A percentile compares a stretch with the other conserved stretches of the same genome.
These are phyloP conservation scores for Scheffersomyces segobiensis DNA, from an alignment of 1,139 yeast genomes.

Conservation along the genomic window DNA sequence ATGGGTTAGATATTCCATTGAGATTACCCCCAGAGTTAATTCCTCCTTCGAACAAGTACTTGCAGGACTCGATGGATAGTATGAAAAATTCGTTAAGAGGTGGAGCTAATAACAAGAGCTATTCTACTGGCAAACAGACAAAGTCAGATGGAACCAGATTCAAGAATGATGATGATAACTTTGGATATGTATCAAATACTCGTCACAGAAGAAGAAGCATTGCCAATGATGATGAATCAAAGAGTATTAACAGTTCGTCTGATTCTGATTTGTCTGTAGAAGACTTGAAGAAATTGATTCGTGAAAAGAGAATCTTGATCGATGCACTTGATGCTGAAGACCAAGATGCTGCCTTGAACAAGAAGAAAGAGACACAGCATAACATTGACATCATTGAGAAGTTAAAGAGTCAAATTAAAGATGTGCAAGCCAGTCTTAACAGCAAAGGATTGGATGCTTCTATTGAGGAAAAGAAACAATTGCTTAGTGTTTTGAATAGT, in stretches of 20 bases:
- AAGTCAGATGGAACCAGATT: constrained; percentile 59
- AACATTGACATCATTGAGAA: constrained; percentile 56
- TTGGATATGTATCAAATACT: constrained; percentile 65
- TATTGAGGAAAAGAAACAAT: constrained; percentile 39
- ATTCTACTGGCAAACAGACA: constrained; percentile 38
- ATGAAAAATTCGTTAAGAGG: constrained; percentile 46
- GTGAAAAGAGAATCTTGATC: constrained; percentile 68
- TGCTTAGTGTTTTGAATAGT: constrained; percentile 51
- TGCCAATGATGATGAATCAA: constrained; percentile 8
- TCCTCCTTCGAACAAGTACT: constrained; percentile 75
- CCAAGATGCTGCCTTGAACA: constrained; percentile 39
- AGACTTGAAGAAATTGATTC: constrained; percentile 61
- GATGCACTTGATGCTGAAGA: constrained; percentile 75
- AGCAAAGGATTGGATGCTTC: constrained; percentile 30
- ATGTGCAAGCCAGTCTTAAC: constrained; percentile 51
- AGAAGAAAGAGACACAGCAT: constrained; percentile 21
- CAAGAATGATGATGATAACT: constrained; percentile 65
- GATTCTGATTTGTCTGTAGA: constrained; percentile 40
- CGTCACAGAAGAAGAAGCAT: constrained; percentile 53
- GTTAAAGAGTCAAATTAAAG: constrained; percentile 61
- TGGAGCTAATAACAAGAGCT: constrained; percentile 32
- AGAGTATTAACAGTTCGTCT: constrained; percentile 22
- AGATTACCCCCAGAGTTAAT: constrained; percentile 70
- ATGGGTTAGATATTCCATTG: constrained; percentile 73
- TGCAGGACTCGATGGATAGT: constrained; percentile 45